These are phyloP conservation scores for Brettanomyces anomalus DNA, from an alignment of 805 yeast species.

Conservation along the genomic window DNA sequence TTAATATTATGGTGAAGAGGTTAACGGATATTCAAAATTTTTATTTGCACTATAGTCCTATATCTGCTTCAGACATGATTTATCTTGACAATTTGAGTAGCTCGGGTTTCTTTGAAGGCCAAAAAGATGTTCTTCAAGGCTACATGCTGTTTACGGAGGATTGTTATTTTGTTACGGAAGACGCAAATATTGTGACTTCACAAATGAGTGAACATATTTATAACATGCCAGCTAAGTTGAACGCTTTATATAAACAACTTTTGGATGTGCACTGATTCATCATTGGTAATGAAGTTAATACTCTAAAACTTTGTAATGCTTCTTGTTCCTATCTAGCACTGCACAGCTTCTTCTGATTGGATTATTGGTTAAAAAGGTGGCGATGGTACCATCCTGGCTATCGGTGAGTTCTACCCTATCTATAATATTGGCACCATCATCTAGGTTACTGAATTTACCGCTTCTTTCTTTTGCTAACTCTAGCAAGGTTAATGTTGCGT, in stretches of 20 bases:
- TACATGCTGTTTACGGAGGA: slow-evolving; percentile 10
- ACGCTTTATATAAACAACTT: no score
- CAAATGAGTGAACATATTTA: slow-evolving; percentile 2
- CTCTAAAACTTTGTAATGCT: slow-evolving; percentile 30
- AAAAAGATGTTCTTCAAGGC: slow-evolving; percentile 6
- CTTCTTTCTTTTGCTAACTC: not conserved
- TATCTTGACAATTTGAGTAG: slow-evolving; percentile 9
- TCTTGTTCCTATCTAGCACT: slow-evolving; percentile 31
- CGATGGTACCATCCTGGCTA: slow-evolving; percentile 12
- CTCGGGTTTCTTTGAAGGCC: not conserved
- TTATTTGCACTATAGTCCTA: slow-evolving; percentile 10
- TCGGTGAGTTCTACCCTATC: slow-evolving; percentile 3
- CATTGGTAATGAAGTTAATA: slow-evolving; percentile 1
- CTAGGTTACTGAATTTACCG: not conserved
- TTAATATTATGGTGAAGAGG: slow-evolving; percentile 10
- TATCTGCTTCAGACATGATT: slow-evolving; percentile 10
- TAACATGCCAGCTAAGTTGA: no score
- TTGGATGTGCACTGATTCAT: no score
- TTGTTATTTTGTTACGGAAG: slow-evolving; percentile 8
- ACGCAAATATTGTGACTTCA: slow-evolving; percentile 10
- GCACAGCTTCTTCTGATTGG: slow-evolving; percentile 26
- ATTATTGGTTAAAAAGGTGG: slow-evolving; percentile 27
- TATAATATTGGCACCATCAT: not conserved
- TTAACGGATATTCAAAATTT: slow-evolving; percentile 9
- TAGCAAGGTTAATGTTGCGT: not conserved